Evolutionary conservation across 805 yeast genomes (phyloP), one percentile per base, ranked within the genome.

Genomic region (Komagataella ulmi): DNA sequence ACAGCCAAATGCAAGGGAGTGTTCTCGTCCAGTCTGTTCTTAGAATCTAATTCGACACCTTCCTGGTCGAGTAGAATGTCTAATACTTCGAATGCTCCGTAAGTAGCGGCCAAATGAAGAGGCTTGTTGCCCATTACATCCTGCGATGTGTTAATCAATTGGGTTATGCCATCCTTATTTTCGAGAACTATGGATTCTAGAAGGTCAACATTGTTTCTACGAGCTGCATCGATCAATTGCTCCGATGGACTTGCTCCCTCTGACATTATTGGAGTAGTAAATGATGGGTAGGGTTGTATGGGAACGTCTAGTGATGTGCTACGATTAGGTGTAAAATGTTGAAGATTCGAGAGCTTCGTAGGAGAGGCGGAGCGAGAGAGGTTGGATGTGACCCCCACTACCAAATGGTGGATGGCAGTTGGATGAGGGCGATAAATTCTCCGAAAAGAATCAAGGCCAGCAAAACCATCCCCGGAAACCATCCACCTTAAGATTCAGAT

Each of bases 1-100:
- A 83, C 96, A 4, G 96, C 95, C 55, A 77, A 69, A 66, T 91
- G 98, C 56, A 93, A 74, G 12, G 99, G 97, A 1, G 97, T 88
- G 56, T 87, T 90, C 44, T 89, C 90, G 50, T 83, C 84, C 24
- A 76, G 53, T 44, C 80, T 74, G 64, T 85, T 85, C 45, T 67
- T 63, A 1, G 96, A 93, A 64, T 93, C 96, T 30, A 90, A 81
- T 57, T 90, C 96, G 17, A 90, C 89, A 2, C 93, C 96, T 54
- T 87, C 95, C 51, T 84, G 82, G 64, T 91, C 97, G 54, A 91
- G 72, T 17, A 91, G 69, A 50, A 75, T 68, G 63, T 91, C 97
- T 61, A 93, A 71, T 43, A 85, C 85, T 59, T 89, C 97, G 76
- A 83, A 87, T 51, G 87, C 80, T 3, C 98, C 99, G 57, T 81